Evolutionary conservation across 2,329 filamentous ascomycete species (phyloP).

Genomic region (Stagonosporopsis cucurbitacearum): DNA sequence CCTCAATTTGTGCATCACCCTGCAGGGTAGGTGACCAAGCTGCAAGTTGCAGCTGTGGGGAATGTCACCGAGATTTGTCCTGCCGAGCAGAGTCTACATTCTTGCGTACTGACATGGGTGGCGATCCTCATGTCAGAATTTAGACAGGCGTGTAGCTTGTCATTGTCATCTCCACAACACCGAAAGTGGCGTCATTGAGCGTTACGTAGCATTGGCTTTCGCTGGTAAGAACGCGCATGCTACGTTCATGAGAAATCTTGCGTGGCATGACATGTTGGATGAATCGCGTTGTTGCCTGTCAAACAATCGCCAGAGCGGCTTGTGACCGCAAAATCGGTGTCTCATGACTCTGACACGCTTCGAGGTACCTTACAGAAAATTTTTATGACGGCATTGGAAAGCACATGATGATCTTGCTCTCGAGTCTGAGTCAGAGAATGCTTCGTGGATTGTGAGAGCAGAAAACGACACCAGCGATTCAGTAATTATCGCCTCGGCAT

Average conservation of each 20-base stretch:
- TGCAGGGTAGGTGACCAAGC: neutral
- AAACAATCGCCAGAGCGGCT: too few relatives aligned
- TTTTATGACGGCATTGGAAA: too few relatives aligned
- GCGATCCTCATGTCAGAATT: neutral
- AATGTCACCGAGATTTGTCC: constrained; percentile 3
- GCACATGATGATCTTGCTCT: too few relatives aligned
- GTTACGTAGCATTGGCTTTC: neutral
- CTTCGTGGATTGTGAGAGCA: too few relatives aligned
- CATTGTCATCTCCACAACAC: neutral
- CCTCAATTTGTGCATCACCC: neutral
- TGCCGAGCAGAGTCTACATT: neutral
- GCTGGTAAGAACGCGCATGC: too few relatives aligned
- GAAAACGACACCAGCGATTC: too few relatives aligned
- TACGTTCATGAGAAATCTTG: neutral
- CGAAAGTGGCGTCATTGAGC: neutral
- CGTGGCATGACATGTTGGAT: neutral
- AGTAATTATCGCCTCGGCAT: too few relatives aligned
- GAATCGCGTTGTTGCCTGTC: too few relatives aligned
- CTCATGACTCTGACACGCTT: too few relatives aligned
- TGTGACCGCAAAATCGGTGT: too few relatives aligned
- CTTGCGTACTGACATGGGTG: neutral
- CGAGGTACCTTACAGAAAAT: too few relatives aligned
- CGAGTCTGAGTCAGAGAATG: too few relatives aligned
- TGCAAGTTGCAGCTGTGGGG: neutral
- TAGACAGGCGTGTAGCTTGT: neutral